A percentile compares a stretch with the other conserved stretches of the same genome.
Conservation (phyloP, 305 asterid species). For the Coffea humblotiana region DNA sequence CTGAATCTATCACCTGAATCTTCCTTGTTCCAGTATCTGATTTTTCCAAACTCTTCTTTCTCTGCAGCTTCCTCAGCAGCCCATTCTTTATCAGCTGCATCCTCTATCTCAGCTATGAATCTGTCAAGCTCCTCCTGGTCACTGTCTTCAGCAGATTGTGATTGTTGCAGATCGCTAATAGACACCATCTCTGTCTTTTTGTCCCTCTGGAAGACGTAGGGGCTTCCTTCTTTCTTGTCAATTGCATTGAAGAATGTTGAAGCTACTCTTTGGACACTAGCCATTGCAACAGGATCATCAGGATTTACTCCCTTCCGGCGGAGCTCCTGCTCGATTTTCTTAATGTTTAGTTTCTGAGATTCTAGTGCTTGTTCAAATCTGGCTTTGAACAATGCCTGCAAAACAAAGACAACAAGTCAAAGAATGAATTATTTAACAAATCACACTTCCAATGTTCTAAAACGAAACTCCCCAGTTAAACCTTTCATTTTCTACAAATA, state of each 20-base stretch:
- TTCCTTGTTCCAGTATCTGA: constrained; percentile 77
- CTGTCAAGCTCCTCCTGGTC: constrained; percentile 96
- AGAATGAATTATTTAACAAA: neutral
- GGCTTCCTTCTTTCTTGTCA: constrained; percentile 84
- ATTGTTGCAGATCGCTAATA: constrained; percentile 37
- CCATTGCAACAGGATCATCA: constrained; percentile 94
- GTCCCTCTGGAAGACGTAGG: constrained; percentile 73
- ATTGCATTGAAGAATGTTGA: constrained; percentile 96
- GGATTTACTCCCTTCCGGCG: constrained; percentile 89
- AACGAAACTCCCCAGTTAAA: neutral
- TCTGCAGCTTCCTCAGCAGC: constrained; percentile 91
- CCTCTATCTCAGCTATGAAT: constrained; percentile 93
- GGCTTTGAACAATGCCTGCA: constrained; percentile 91
- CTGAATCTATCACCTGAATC: constrained; percentile 53
- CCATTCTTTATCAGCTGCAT: constrained; percentile 96
- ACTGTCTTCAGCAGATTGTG: constrained; percentile 67
- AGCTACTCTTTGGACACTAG: constrained; percentile 96
- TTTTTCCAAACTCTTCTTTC: constrained; percentile 59
- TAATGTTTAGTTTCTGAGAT: constrained; percentile 89
- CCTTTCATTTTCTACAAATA: neutral
- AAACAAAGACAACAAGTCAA: constrained; percentile 15
- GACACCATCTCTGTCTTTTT: constrained; percentile 32
- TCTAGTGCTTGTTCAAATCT: constrained; percentile 96
- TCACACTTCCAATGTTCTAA: neutral
- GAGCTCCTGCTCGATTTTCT: constrained; percentile 86